Base-by-base conservation (phyloP, 306 rosid genomes). In the Oxytropis ochrocephala region DNA sequence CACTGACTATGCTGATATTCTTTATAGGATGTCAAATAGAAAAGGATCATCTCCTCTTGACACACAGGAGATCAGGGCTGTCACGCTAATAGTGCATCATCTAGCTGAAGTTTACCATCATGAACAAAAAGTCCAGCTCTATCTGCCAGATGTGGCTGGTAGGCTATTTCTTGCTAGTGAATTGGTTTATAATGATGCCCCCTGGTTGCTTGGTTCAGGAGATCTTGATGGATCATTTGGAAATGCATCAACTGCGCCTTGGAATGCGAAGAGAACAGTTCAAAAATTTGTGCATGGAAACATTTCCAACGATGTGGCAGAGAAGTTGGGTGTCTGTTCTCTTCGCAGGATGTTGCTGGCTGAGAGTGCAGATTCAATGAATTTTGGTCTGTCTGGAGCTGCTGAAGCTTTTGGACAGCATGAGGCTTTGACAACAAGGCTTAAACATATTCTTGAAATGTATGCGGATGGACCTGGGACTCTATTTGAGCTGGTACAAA, bases 401-500 rank as follows among this genome's bases (percentile, higher is more conserved):
- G 89, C 94, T 16, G 97, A 90, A 82, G 98, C 98, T 69, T 93
- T 93, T 88, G 98, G 98, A 29, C 98, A 93, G 82, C 97, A 93
- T 36, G 98, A 90, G 80, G 98, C 98, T 51, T 80, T 93, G 89
- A 93, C 98, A 32, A 93, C 95, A 46, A 90, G 97, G 77, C 98
- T 93, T 74, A 90, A 89, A 80, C 98, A 93, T 80, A 93, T 93
- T 82, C 98, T 93, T 81, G 96, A 93, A 82, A 93, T 93, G 97
- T 93, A 93, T 84, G 98, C 94, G 41, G 98, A 93, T 90, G 98
- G 98, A 53, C 94, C 96, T 72, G 98, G 97, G 52, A 88, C 94
- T 84, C 85, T 93, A 35, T 90, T 86, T 79, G 98, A 93, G 86
- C 84, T 93, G 72, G 91, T 93, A 58, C 97, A 93, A 79, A 93